Conservation (phyloP, 352 stramenopile species). For the Phytophthora citricola region DNA sequence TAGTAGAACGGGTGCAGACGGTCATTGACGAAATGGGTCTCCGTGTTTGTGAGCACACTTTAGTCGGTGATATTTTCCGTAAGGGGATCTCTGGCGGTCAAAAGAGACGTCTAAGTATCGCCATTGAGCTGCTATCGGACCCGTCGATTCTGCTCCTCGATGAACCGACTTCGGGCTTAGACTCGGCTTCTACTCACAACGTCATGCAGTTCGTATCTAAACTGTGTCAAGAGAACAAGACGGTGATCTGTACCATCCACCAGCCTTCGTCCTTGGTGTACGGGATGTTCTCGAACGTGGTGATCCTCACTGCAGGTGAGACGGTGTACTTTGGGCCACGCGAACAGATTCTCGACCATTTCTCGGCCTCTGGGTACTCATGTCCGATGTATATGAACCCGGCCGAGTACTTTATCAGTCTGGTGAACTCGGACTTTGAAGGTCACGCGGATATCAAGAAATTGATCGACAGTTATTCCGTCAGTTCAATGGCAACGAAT, state of each 20-base stretch:
- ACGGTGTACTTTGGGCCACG: conserved; percentile 91
- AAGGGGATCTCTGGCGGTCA: conserved; percentile 90
- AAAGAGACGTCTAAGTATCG: conserved; percentile 93
- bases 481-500: conserved; percentile 19
- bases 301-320: conserved; percentile 72
- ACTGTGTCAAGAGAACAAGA: conserved; percentile 65
- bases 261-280: conserved; percentile 72
- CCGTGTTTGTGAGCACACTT: conserved; percentile 56
- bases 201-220: conserved; percentile 84
- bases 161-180: conserved; percentile 93
- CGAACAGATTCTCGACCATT: conserved; percentile 55
- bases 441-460: conserved; percentile 30
- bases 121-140: conserved; percentile 93
- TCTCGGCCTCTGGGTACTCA: conserved; percentile 46
- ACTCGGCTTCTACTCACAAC: conserved; percentile 86
- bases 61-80: conserved; percentile 84
- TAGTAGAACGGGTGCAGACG: conserved; percentile 58
- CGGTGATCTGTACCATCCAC: conserved; percentile 89
- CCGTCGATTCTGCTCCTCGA: conserved; percentile 95
- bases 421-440: conserved; percentile 67
- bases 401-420: conserved; percentile 63
- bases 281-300: conserved; percentile 71
- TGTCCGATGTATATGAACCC: conserved; percentile 72
- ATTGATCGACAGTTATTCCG: conserved; percentile 25
- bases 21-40: conserved; percentile 78